Base-by-base conservation (phyloP, 495 filamentous ascomycete species). In the Bombardia bombarda region DNA sequence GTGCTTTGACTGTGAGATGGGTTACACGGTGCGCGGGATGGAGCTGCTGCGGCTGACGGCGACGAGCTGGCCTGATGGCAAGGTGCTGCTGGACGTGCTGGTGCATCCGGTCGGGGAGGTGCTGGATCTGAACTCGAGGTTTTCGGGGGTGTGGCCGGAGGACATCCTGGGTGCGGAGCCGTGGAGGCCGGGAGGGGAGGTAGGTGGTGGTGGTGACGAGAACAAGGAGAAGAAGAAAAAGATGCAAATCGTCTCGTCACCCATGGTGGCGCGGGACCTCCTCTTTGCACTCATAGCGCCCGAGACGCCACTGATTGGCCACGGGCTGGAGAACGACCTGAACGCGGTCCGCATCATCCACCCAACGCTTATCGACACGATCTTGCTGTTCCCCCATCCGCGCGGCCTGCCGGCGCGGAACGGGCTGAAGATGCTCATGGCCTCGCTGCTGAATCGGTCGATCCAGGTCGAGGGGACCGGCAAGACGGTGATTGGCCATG, bases 1-100 rank as follows among this genome's bases (percentile, higher is more conserved):
- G 12, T 82, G 78, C 52, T 83, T 99, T 50, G 92, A 99, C 60
- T 95, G 93, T 56, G 92, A 99, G 55, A 99, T 99, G 92, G 85
- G 86, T 7, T 99, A 92, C 57, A 97, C 92, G 0, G 82, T 82
- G 1, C 50, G 80, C 26, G 92, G 92, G 0, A 57, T 96, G 43
- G 92, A 99, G 56, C 69, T 99, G 12, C 79, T 97, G 34, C 84
- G 92, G 14, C 57, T 99, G 17, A 95, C 92, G 0, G 87, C 83
- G 7, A 78, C 85, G 23, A 79, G 83, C 45, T 99, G 90, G 86
- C 92, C 90, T 1, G 65, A 72, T 24, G 85, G 88, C 17, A 70
- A 78, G 43, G 71, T 72, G 36, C 58, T 96, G 6, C 64, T 95
- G 1, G 92, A 99, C 58, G 73, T 95, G 1, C 74, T 99, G 0